phyloP scores from a whole-genome alignment of 2,329 filamentous ascomycete species.

The Ascochyta clinopodiicola region DNA sequence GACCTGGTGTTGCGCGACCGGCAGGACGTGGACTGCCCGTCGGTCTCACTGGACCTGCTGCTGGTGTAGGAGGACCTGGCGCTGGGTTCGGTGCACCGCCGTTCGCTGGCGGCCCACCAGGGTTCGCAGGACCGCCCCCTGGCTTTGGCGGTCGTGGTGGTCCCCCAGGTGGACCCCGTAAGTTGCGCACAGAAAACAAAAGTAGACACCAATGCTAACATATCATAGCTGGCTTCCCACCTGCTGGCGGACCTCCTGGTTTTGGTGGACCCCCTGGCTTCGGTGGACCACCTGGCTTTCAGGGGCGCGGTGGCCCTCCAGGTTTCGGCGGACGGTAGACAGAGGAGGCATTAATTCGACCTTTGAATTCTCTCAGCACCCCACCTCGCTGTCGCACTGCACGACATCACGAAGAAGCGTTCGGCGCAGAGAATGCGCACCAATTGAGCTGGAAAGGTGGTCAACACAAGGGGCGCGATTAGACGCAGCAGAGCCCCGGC shows the following conservation, averaged over 20 bases:
- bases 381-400: constrained; percentile 1
- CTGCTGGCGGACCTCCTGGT: constrained; percentile 58
- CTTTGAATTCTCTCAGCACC: background rate
- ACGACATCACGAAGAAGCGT: background rate
- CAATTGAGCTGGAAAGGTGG: background rate
- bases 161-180: constrained; percentile 49
- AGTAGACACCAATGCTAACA: constrained; percentile 27
- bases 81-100: constrained; percentile 62
- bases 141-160: constrained; percentile 49
- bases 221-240: constrained; percentile 51
- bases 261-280: constrained; percentile 55
- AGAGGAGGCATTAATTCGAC: background rate
- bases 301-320: constrained; percentile 37
- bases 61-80: constrained; percentile 81
- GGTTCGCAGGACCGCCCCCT: constrained; percentile 45
- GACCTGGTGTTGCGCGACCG: constrained; percentile 88
- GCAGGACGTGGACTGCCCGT: constrained; percentile 85
- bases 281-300: constrained; percentile 39
- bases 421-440: background rate
- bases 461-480: background rate
- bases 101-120: constrained; percentile 47
- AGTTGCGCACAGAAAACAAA: constrained; percentile 10
- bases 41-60: constrained; percentile 86
- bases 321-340: constrained; percentile 37
- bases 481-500: background rate